These are phyloP conservation scores for Piromyces sp. DNA, from an alignment of 192 early-diverging fungal species.

Conservation along the genomic window DNA sequence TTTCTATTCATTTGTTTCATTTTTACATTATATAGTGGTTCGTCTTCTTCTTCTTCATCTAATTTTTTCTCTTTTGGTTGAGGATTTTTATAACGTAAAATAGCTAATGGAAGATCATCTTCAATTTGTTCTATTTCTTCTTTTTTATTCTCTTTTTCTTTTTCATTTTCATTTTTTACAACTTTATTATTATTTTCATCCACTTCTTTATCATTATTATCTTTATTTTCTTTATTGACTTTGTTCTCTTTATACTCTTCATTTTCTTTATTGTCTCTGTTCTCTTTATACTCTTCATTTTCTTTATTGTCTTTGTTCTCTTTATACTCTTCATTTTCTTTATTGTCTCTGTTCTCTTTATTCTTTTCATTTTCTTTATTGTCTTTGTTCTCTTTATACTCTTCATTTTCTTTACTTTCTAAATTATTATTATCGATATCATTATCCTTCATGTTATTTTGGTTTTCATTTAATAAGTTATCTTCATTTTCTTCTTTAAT, in stretches of 20 bases:
- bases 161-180: neutral
- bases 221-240: no score
- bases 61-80: neutral
- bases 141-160: neutral
- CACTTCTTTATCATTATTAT: no score
- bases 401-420: neutral
- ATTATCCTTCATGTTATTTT: neutral
- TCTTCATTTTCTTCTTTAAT: neutral
- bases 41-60: neutral
- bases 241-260: no score
- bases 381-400: no score
- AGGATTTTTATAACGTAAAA: neutral
- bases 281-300: no score
- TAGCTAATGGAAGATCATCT: neutral
- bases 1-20: neutral
- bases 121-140: neutral
- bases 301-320: no score
- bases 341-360: no score
- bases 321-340: no score
- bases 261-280: no score
- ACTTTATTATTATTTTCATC: no score
- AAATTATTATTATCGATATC: neutral
- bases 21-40: neutral
- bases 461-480: neutral
- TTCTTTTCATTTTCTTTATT: no score